Percentiles rank a stretch among this genome's conserved stretches.
Evolutionary conservation across 345 rosid species (phyloP).

Genomic region (Xanthoceras sorbifolium): DNA sequence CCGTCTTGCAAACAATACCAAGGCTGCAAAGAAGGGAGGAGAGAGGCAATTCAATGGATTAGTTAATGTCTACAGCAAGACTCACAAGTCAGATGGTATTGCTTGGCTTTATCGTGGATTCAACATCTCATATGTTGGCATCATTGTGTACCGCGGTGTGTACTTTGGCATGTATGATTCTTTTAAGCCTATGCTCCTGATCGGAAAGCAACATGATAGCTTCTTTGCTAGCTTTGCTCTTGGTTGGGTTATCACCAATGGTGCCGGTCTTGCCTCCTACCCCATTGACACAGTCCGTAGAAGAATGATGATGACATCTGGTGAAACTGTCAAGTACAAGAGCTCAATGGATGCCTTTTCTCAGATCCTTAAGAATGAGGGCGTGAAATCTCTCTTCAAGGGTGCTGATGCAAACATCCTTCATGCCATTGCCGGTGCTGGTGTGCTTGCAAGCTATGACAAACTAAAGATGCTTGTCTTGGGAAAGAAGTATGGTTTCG

Average conservation of each 20-base stretch:
- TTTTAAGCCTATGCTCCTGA: slow-evolving; percentile 43
- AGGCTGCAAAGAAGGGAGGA: slow-evolving; percentile 42
- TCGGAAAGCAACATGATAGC: slow-evolving; percentile 43
- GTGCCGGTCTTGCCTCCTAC: slow-evolving; percentile 51
- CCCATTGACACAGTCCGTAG: slow-evolving; percentile 54
- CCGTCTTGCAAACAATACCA: slow-evolving; percentile 48
- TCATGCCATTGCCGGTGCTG: slow-evolving; percentile 49
- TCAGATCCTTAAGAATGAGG: slow-evolving; percentile 48
- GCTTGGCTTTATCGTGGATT: slow-evolving; percentile 52
- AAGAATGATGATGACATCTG: slow-evolving; percentile 63
- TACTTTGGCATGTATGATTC: slow-evolving; percentile 55
- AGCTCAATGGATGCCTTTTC: slow-evolving; percentile 38
- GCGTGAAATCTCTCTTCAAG: slow-evolving; percentile 45
- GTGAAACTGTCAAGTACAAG: slow-evolving; percentile 52
- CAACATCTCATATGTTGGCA: too few relatives aligned
- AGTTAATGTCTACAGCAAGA: slow-evolving; percentile 45
- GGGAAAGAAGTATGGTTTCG: slow-evolving; percentile 53
- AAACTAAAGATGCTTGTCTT: slow-evolving; percentile 42
- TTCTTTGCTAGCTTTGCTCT: slow-evolving; percentile 51
- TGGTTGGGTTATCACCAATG: slow-evolving; percentile 49
- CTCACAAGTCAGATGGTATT: slow-evolving; percentile 38
- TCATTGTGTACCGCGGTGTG: slow-evolving; percentile 42
- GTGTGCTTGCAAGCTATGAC: slow-evolving; percentile 54
- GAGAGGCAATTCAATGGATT: slow-evolving; percentile 50
- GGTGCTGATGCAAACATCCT: slow-evolving; percentile 57